A percentile compares a stretch with the other conserved stretches of the same genome.
Evolutionary conservation across 345 rosid genomes (phyloP).

Genomic region (Combretum micranthum): DNA sequence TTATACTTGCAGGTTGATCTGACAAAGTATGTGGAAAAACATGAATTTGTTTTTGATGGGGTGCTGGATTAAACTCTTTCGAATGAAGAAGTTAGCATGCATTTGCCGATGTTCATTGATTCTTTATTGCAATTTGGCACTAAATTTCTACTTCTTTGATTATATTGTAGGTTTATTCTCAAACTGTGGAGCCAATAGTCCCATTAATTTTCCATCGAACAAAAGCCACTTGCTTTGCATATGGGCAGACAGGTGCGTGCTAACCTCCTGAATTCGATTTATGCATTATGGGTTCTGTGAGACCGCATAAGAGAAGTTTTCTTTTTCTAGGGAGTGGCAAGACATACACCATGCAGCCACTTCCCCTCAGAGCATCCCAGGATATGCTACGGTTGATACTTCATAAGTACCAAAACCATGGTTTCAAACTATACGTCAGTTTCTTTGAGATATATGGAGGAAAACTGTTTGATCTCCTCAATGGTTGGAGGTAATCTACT

Average conservation of each 20-base stretch:
- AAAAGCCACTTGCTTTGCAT: slow-evolving; percentile 64
- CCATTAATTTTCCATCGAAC: slow-evolving; percentile 49
- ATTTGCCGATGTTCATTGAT: not conserved
- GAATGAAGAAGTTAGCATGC: slow-evolving; percentile 38
- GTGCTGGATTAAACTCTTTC: slow-evolving; percentile 43
- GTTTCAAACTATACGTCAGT: slow-evolving; percentile 51
- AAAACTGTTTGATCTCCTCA: slow-evolving; percentile 60
- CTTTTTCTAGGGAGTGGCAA: slow-evolving; percentile 53
- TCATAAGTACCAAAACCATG: slow-evolving; percentile 37
- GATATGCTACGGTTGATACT: slow-evolving; percentile 47
- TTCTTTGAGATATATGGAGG: slow-evolving; percentile 72
- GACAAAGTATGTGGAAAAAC: slow-evolving; percentile 53
- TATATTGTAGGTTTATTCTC: slow-evolving; percentile 29
- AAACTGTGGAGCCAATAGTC: slow-evolving; percentile 54
- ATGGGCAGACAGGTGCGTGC: slow-evolving; percentile 49
- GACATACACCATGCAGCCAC: slow-evolving; percentile 63
- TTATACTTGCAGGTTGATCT: slow-evolving; percentile 45
- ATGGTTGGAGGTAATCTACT: slow-evolving; percentile 51
- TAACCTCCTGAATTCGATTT: no score
- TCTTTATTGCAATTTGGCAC: no score
- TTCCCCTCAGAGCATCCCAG: slow-evolving; percentile 59
- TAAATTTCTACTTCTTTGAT: no score
- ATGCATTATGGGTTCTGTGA: no score
- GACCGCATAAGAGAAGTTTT: not conserved
- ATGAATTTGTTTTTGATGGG: slow-evolving; percentile 54